phyloP scores from a whole-genome alignment of 1,284 basidiomycete species.

The Polyporus tsugae region DNA sequence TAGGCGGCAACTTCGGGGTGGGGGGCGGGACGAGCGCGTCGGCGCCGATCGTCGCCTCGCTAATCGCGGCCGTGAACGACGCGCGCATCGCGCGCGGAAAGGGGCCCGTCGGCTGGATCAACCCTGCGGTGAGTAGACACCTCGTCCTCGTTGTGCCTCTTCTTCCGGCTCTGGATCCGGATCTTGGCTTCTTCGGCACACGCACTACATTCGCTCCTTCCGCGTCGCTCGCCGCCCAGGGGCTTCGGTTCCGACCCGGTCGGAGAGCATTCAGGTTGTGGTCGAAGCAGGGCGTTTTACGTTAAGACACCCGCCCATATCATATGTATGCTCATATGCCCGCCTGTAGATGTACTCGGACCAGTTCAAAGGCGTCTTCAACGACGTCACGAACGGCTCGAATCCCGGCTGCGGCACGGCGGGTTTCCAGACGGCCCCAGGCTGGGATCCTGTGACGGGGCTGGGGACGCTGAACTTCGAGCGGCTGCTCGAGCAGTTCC shows the following conservation, averaged over 20 bases:
- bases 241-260: not conserved
- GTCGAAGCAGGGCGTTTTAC: not conserved
- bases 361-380: conserved; percentile 39
- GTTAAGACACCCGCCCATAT: not conserved
- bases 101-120: conserved; percentile 60
- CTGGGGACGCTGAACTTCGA: conserved; percentile 40
- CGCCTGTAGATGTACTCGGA: conserved; percentile 40
- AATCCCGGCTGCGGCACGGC: conserved; percentile 49
- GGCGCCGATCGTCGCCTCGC: conserved; percentile 46
- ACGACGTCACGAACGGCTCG: conserved; percentile 52
- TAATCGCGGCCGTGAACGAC: conserved; percentile 69
- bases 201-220: conserved; percentile 37
- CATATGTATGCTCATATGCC: not conserved
- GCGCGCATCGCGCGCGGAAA: conserved; percentile 52
- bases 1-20: conserved; percentile 36
- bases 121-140: conserved; percentile 44
- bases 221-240: not conserved
- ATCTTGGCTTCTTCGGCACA: not conserved
- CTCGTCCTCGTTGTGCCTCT: conserved; percentile 11
- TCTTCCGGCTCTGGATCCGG: conserved; percentile 35
- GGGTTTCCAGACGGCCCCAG: conserved; percentile 43
- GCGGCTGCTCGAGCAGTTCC: conserved; percentile 18
- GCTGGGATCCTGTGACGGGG: conserved; percentile 47
- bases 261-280: not conserved
- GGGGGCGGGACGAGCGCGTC: conserved; percentile 22